phyloP scores from a whole-genome alignment of 73 alveolate genomes.

The Tetrahymena thermophila region DNA sequence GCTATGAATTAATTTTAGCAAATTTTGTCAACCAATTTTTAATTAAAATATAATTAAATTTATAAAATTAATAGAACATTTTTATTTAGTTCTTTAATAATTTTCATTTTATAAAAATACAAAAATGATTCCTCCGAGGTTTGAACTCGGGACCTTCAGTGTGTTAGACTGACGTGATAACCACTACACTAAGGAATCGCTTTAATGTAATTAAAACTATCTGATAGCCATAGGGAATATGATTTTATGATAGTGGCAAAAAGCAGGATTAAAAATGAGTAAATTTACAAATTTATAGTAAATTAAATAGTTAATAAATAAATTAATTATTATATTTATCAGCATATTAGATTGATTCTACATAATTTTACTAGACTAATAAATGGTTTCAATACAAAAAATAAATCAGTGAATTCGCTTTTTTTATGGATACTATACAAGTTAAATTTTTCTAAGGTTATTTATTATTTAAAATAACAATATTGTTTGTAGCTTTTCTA shows the following conservation, averaged over 20 bases:
- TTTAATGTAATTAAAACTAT: too few species aligned
- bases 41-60: too few species aligned
- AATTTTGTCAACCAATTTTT: not conserved
- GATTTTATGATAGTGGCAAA: too few species aligned
- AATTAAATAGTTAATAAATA: too few species aligned
- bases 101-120: too few species aligned
- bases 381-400: not conserved
- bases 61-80: not conserved
- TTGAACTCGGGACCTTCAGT: not conserved
- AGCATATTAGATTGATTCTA: not conserved
- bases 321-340: too few species aligned
- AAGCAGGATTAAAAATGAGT: not conserved
- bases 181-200: not conserved
- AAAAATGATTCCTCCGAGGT: not conserved
- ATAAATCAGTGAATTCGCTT: not conserved
- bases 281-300: too few species aligned
- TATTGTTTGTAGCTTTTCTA: not conserved
- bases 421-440: not conserved
- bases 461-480: too few species aligned
- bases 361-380: not conserved
- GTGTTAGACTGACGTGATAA: not conserved
- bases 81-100: too few species aligned
- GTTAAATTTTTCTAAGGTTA: not conserved
- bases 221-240: not conserved
- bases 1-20: too few species aligned